phyloP scores from a whole-genome alignment of 2,329 filamentous ascomycete species.

The Lecanosticta acicola region DNA sequence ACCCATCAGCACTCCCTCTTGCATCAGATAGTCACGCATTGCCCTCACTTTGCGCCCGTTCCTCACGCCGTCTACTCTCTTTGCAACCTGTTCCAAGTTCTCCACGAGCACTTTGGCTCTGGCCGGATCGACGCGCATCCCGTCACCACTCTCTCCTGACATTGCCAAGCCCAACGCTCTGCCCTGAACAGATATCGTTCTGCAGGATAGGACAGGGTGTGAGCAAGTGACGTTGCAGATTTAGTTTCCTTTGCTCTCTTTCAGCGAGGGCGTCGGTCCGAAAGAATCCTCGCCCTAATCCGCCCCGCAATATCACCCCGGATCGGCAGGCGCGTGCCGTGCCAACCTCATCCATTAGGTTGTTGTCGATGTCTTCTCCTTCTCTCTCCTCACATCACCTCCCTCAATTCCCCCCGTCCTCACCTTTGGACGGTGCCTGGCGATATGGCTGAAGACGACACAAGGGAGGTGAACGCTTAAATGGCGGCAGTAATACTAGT shows the following conservation, averaged over 20 bases:
- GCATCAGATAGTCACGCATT: neutral
- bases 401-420: no score
- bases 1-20: constrained; percentile 3
- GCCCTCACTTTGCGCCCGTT: constrained; percentile 16
- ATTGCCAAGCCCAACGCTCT: neutral
- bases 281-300: no score
- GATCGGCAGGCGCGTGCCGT: no score
- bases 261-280: no score
- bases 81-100: constrained; percentile 39
- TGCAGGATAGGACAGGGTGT: neutral
- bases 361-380: no score
- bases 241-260: constrained; percentile 2
- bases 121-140: constrained; percentile 37
- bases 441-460: no score
- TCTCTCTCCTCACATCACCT: no score
- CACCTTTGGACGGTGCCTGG: no score
- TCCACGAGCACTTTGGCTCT: constrained; percentile 43
- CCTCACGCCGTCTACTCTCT: constrained; percentile 36
- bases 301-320: no score
- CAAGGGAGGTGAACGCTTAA: no score
- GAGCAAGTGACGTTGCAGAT: neutral
- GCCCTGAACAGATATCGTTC: neutral
- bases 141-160: constrained; percentile 5
- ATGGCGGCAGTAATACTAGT: no score
- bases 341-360: no score